Evolutionary conservation across 257 asterid species (phyloP).

Genomic region (Fraxinus cuspidata): DNA sequence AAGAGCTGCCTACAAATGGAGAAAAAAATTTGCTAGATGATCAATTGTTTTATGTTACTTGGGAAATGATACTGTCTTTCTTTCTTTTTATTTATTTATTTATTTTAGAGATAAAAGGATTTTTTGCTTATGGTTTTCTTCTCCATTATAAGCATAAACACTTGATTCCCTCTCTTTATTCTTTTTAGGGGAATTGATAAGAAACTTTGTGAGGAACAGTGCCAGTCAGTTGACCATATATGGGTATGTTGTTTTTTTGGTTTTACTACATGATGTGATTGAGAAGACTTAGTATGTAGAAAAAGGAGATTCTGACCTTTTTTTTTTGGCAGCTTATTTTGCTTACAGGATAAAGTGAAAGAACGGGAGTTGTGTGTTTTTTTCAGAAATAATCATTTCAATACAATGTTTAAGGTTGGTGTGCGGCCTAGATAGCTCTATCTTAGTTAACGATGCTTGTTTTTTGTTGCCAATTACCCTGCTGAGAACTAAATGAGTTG

Average conservation of each 20-base stretch:
- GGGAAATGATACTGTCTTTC: neutral
- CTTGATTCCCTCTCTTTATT: conserved; percentile 30
- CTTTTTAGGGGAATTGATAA: conserved; percentile 69
- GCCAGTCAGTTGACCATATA: conserved; percentile 92
- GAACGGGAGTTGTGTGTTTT: conserved; percentile 93
- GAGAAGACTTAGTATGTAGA: conserved; percentile 23
- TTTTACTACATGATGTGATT: conserved; percentile 18
- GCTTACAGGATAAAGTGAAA: conserved; percentile 84
- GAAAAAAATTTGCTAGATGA: neutral
- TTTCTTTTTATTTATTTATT: conserved; percentile 5
- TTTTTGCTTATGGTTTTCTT: conserved; percentile 14
- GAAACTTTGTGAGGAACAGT: conserved; percentile 72
- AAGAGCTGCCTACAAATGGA: conserved; percentile 21
- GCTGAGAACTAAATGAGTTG: conserved; percentile 14
- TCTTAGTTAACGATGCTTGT: neutral
- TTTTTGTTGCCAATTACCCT: neutral
- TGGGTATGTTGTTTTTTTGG: conserved; percentile 57
- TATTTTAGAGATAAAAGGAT: conserved; percentile 1
- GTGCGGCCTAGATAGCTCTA: conserved; percentile 4
- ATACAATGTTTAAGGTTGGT: conserved; percentile 96
- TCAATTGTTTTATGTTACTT: conserved; percentile 23
- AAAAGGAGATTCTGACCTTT: conserved; percentile 27
- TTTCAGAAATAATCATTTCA: conserved; percentile 97
- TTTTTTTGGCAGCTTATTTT: conserved; percentile 64
- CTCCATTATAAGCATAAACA: neutral